Conservation (phyloP, 106 monocot species). For the Dioscorea zingiberensis region DNA sequence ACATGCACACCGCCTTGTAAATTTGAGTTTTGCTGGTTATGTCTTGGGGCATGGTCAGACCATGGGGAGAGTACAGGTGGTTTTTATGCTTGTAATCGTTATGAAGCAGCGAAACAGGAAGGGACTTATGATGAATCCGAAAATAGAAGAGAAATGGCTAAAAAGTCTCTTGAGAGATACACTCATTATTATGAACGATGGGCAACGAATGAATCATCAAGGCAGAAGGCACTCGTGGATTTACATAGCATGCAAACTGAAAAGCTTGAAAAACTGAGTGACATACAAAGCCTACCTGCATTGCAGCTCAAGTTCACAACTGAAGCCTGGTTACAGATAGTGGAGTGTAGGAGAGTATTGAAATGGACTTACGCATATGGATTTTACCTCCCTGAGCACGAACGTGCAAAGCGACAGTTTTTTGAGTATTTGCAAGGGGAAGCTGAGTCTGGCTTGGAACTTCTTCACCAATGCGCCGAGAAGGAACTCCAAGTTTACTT, state of each 20-base stretch:
- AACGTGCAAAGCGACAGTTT: slow-evolving; percentile 78
- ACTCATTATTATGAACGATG: slow-evolving; percentile 90
- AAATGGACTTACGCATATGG: slow-evolving; percentile 99
- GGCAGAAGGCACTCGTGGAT: slow-evolving; percentile 41
- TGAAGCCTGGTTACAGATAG: slow-evolving; percentile 88
- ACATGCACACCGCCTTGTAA: slow-evolving; percentile 91
- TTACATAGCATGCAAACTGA: slow-evolving; percentile 29
- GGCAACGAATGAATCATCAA: slow-evolving; percentile 74
- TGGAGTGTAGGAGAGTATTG: slow-evolving; percentile 90
- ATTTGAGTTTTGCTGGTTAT: slow-evolving; percentile 91
- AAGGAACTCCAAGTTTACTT: slow-evolving; percentile 71
- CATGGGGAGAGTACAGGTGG: slow-evolving; percentile 89
- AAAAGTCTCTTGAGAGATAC: slow-evolving; percentile 82
- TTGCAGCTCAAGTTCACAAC: slow-evolving; percentile 72
- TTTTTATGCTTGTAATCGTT: slow-evolving; percentile 88
- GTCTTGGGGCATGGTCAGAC: slow-evolving; percentile 83
- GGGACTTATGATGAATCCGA: slow-evolving; percentile 83
- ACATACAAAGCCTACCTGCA: slow-evolving; percentile 64
- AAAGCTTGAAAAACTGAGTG: slow-evolving; percentile 61
- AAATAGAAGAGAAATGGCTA: slow-evolving; percentile 87
- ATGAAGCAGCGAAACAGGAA: slow-evolving; percentile 85
- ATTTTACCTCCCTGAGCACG: slow-evolving; percentile 88
- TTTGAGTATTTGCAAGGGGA: slow-evolving; percentile 99
- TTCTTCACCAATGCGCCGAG: slow-evolving; percentile 90
- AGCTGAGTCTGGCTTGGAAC: slow-evolving; percentile 87